Conservation (phyloP, 2,329 filamentous ascomycete species). For the Coniochaeta prunicola region DNA sequence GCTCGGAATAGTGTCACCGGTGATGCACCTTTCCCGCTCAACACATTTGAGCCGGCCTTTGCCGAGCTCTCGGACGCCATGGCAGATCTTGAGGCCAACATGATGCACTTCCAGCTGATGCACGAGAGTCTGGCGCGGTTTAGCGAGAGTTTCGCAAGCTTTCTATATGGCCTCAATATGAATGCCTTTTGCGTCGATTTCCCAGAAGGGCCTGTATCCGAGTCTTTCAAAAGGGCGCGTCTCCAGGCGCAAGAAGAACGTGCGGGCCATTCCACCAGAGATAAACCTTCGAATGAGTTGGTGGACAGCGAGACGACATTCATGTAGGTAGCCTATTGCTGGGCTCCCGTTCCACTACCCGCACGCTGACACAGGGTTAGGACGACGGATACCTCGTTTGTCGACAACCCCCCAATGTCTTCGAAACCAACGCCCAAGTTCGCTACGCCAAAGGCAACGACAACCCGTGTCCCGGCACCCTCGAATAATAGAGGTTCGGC, state of each 20-base stretch:
- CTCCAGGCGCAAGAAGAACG: constrained; percentile 50
- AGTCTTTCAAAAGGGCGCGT: constrained; percentile 69
- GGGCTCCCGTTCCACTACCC: neutral
- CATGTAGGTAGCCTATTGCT: constrained; percentile 47
- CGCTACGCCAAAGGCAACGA: constrained; percentile 31
- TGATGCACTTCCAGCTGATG: constrained; percentile 95
- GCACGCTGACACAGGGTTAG: constrained; percentile 30
- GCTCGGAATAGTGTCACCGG: constrained; percentile 48
- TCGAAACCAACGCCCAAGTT: constrained; percentile 42
- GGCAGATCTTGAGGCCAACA: constrained; percentile 92
- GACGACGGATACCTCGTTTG: constrained; percentile 86
- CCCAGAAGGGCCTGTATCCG: constrained; percentile 77
- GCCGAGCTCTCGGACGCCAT: constrained; percentile 90
- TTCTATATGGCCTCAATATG: constrained; percentile 96
- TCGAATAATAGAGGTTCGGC: constrained; percentile 24
- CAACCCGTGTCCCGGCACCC: constrained; percentile 40
- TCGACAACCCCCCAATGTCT: constrained; percentile 68
- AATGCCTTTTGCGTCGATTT: constrained; percentile 99
- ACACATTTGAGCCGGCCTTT: constrained; percentile 80
- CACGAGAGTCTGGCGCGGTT: constrained; percentile 91
- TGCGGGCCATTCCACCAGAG: constrained; percentile 6
- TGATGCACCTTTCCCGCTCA: constrained; percentile 61
- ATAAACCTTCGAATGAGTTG: constrained; percentile 20
- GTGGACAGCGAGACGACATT: constrained; percentile 72
- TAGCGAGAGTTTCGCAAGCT: constrained; percentile 91